Conservation (phyloP, 257 asterid genomes). For the Nyctanthes arbortristis region DNA sequence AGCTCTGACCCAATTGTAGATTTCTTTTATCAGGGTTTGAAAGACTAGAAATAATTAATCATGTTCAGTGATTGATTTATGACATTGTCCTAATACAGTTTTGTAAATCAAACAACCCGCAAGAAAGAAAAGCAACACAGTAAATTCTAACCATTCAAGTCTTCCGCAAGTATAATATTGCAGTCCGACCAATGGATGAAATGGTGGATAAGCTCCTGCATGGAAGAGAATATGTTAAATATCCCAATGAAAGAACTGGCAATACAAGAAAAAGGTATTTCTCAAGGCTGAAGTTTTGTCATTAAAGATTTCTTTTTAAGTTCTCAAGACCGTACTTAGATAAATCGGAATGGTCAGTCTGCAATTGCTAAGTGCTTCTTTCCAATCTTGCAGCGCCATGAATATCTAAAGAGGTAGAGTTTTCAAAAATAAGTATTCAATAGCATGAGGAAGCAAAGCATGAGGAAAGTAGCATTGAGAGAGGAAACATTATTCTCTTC, state of each 20-base stretch:
- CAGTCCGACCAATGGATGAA: conserved; percentile 86
- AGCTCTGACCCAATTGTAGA: not conserved
- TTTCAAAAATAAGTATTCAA: conserved; percentile 14
- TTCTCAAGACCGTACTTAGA: conserved; percentile 53
- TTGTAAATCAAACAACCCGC: not conserved
- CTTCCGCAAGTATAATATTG: conserved; percentile 84
- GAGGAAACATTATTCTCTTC: not conserved
- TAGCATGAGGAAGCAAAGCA: not conserved
- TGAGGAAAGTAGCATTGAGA: not conserved
- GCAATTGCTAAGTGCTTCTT: conserved; percentile 71
- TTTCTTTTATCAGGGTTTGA: not conserved
- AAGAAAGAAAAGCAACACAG: not conserved
- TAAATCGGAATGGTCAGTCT: conserved; percentile 69
- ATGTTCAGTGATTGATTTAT: no score
- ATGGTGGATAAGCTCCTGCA: conserved; percentile 73
- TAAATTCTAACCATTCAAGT: conserved; percentile 80
- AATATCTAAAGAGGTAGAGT: conserved; percentile 40
- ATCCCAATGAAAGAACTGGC: not conserved
- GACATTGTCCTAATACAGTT: no score
- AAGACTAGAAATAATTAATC: not conserved
- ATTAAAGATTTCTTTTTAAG: not conserved
- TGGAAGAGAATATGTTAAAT: conserved; percentile 10
- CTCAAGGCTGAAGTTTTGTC: not conserved
- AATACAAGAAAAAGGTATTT: not conserved
- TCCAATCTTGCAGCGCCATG: conserved; percentile 83